Base-by-base conservation (phyloP, 768 basidiomycete species). In the Steccherinum ochraceum region DNA sequence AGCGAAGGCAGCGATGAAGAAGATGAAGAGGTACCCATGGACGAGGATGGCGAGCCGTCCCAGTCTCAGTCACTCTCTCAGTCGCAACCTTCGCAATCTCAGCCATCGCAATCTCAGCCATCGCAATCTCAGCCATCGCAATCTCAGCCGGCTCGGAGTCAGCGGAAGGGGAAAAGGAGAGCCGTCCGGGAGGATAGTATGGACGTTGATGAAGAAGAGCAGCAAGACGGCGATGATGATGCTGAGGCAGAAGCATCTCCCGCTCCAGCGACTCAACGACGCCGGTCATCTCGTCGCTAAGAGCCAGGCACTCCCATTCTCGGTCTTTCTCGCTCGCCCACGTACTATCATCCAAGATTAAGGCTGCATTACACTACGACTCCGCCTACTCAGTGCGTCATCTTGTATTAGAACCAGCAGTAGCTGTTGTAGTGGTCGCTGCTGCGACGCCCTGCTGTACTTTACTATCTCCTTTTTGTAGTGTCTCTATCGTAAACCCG, bases 401-500 rank as follows among this genome's bases (percentile, higher is more conserved):
- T 35, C 30, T 35, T 49, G 18, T 41, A 13, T n/a, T 47, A 24
- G 49, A 41, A 39, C 30, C 40, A 12, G 27, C 48, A 13, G 44
- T 26, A 11, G 49, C 54, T 41, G 55, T 52, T 25, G 52, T 41
- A 25, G 59, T 61, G 20, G 66, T 58, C 16, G 7, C 30, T 35
- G 30, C 30, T 35, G 30, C 7, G 30, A 35, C 16, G 16, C 30
- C 30, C 7, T 7, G 7, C 16, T 35, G 30, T 12, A 83, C 77
- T 27, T 71, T 74, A 3, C 75, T 77, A 24, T 75, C 77, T 40
- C 56, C 65, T 27, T 57, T 56, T 5, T 56, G 61, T 23, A 66
- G 58, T 1, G 61, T 59, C 56, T 72, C 69, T 58, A 83, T 73
- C 10, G 80, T 76, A 66, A 95, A 96, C 18, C 93, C 93, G 65